Percentiles rank a stretch among this genome's conserved stretches.
These are phyloP conservation scores for Lathyrus tuberosus DNA, from an alignment of 306 rosid genomes.

Conservation along the genomic window DNA sequence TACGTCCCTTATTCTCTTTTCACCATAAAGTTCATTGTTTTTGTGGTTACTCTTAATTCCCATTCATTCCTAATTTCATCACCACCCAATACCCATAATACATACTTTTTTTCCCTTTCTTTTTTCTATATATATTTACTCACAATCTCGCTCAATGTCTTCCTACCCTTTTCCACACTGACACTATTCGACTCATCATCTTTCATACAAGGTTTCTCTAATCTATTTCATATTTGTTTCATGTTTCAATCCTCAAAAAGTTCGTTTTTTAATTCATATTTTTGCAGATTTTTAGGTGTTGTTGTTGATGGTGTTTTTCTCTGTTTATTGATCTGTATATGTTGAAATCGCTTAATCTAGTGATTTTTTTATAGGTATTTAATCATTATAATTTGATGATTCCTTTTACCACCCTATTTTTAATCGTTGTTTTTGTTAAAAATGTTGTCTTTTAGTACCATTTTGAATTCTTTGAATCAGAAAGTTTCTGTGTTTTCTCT, in stretches of 20 bases:
- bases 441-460: constrained; percentile 31
- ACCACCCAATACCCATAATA: neutral
- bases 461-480: constrained; percentile 27
- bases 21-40: constrained; percentile 41
- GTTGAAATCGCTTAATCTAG: constrained; percentile 38
- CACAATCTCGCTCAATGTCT: constrained; percentile 43
- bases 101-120: neutral
- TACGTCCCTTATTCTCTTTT: constrained; percentile 38
- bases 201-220: constrained; percentile 46
- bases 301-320: neutral
- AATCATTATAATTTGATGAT: constrained; percentile 32
- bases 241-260: constrained; percentile 28
- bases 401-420: neutral
- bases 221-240: constrained; percentile 36
- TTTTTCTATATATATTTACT: constrained; percentile 23
- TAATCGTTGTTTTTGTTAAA: constrained; percentile 27
- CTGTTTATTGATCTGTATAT: constrained; percentile 47
- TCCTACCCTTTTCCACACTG: constrained; percentile 50
- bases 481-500: constrained; percentile 31
- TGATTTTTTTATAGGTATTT: constrained; percentile 37
- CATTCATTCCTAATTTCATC: constrained; percentile 32
- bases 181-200: constrained; percentile 39
- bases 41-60: constrained; percentile 38
- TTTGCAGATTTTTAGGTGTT: neutral
- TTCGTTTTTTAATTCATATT: neutral